Conservation (phyloP, 441 rosid genomes). For the Mallotus japonicus region DNA sequence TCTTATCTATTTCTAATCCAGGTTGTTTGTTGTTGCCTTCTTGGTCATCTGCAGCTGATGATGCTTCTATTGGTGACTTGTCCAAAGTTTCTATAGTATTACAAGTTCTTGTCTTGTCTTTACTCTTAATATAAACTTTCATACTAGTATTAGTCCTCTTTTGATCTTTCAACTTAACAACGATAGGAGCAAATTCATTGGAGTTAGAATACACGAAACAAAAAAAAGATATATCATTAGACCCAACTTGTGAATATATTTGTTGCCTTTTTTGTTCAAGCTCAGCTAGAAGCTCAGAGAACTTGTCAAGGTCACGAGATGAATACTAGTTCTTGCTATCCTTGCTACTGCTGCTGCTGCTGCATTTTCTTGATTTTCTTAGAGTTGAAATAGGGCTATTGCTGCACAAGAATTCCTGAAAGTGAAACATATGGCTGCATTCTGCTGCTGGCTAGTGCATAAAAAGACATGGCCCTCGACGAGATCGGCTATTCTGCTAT, state of each 20-base stretch:
- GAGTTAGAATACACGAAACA: constrained; percentile 52
- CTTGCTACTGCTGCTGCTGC: constrained; percentile 27
- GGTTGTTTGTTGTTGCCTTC: constrained; percentile 19
- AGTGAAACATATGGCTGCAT: no score
- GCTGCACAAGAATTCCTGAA: constrained; percentile 16
- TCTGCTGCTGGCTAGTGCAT: no score
- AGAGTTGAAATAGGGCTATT: constrained; percentile 36
- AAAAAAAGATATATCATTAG: constrained; percentile 51
- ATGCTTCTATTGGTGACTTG: constrained; percentile 16
- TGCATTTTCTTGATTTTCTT: constrained; percentile 36
- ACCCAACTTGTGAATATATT: constrained; percentile 52
- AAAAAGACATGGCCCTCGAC: no score
- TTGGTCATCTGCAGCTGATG: constrained; percentile 6
- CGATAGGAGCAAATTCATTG: constrained; percentile 52
- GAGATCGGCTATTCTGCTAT: no score
- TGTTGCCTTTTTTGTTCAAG: constrained; percentile 60
- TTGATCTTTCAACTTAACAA: constrained; percentile 47
- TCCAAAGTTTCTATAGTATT: neutral
- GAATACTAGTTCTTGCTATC: constrained; percentile 66
- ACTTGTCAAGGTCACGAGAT: constrained; percentile 63
- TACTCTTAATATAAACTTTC: constrained; percentile 1
- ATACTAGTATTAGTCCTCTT: constrained; percentile 5
- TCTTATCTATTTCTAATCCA: constrained; percentile 16
- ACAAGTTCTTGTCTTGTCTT: neutral
- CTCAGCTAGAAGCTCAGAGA: constrained; percentile 58